A percentile compares a stretch with the other conserved stretches of the same genome.
Conservation (phyloP, 2,329 filamentous ascomycete genomes). For the Fusarium udum region DNA sequence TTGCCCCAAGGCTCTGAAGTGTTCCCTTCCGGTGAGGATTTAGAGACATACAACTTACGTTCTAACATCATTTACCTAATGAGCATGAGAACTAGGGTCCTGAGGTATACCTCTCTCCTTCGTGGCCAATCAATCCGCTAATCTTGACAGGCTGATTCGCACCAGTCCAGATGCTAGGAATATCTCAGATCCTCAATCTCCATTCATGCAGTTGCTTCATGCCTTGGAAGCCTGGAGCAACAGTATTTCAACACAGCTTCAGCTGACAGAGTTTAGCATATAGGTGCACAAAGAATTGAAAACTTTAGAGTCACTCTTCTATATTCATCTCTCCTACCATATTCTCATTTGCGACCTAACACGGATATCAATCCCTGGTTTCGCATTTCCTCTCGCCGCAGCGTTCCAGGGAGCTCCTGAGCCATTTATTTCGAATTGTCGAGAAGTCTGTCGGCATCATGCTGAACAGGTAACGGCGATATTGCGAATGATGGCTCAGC, state of each 20-base stretch:
- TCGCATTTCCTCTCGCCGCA: constrained; percentile 3
- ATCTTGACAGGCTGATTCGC: background rate
- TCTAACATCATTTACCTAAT: background rate
- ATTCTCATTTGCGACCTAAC: constrained; percentile 12
- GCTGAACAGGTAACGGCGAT: background rate
- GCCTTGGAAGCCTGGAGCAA: background rate
- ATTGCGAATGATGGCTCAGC: background rate
- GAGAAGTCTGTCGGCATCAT: constrained; percentile 2
- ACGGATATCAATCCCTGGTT: constrained; percentile 1
- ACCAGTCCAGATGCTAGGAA: background rate
- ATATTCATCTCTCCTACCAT: constrained; percentile 1
- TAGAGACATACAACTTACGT: background rate
- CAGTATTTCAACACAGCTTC: background rate
- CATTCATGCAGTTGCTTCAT: background rate
- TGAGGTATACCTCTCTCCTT: background rate
- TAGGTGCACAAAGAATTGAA: background rate
- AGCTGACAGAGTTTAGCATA: background rate
- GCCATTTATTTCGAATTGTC: background rate
- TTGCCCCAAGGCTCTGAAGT: background rate
- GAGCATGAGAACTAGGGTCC: background rate
- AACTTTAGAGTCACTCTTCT: background rate
- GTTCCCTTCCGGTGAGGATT: background rate
- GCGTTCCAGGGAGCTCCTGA: background rate
- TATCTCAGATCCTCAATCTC: background rate
- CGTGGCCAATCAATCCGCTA: background rate